Conservation (phyloP, 768 basidiomycete genomes). For the Suillus americanus region DNA sequence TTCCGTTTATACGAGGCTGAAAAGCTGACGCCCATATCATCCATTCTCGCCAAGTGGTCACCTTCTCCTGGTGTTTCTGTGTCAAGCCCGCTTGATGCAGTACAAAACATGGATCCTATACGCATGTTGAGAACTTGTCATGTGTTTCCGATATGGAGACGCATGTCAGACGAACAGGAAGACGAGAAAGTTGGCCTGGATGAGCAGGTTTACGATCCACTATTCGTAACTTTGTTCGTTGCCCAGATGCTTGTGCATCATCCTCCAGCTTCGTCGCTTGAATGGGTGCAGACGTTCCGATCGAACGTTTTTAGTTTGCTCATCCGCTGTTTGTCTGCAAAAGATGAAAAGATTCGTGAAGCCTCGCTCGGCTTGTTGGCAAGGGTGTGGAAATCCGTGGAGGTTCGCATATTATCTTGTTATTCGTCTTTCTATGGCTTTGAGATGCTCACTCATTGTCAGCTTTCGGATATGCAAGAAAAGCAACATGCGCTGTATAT, state of each 20-base stretch:
- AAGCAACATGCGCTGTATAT: constrained; percentile 71
- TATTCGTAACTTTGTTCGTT: constrained; percentile 70
- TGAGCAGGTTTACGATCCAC: constrained; percentile 70
- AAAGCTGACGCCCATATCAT: constrained; percentile 60
- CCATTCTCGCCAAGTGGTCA: constrained; percentile 70
- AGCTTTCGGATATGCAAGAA: constrained; percentile 76
- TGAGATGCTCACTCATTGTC: constrained; percentile 3
- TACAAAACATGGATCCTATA: constrained; percentile 69
- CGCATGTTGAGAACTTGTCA: constrained; percentile 70
- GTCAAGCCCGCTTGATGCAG: constrained; percentile 55
- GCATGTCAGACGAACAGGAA: constrained; percentile 38
- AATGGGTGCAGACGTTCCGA: constrained; percentile 59
- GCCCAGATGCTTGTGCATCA: constrained; percentile 62
- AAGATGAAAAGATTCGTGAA: constrained; percentile 57
- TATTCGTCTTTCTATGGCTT: background rate
- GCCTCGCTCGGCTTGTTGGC: constrained; percentile 62
- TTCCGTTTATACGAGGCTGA: constrained; percentile 78
- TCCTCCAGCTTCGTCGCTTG: constrained; percentile 59
- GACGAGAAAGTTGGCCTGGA: constrained; percentile 29
- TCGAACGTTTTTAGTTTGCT: constrained; percentile 76
- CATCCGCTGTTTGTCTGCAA: constrained; percentile 70
- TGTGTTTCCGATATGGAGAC: constrained; percentile 67
- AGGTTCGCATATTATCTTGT: constrained; percentile 44
- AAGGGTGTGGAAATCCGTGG: constrained; percentile 56
- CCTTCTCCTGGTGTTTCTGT: constrained; percentile 42